These are phyloP conservation scores for Ophiostoma ips DNA, from an alignment of 2,329 filamentous ascomycete species.

Conservation along the genomic window DNA sequence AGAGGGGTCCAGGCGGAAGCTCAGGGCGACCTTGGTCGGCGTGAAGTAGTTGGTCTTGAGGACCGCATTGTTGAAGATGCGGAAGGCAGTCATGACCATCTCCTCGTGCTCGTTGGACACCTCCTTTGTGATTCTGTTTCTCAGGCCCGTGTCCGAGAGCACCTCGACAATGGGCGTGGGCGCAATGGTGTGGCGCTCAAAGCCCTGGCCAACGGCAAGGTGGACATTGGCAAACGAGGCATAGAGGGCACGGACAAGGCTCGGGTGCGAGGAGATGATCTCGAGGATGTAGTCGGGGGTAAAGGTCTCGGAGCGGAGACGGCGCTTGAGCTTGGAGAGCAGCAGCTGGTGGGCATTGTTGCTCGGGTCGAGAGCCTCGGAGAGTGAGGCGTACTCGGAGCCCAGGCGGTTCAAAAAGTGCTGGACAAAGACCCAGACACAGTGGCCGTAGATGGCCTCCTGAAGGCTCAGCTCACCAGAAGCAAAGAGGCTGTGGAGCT, in stretches of 20 bases:
- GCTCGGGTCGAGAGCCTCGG: constrained; percentile 62
- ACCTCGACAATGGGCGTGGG: constrained; percentile 50
- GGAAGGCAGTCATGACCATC: constrained; percentile 96
- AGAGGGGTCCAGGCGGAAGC: constrained; percentile 79
- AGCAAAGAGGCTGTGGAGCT: constrained; percentile 81
- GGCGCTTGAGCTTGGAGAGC: constrained; percentile 86
- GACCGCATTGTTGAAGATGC: constrained; percentile 83
- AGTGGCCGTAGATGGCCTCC: constrained; percentile 94
- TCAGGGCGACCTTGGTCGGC: constrained; percentile 93
- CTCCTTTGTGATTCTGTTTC: constrained; percentile 65
- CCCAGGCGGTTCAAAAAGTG: constrained; percentile 95
- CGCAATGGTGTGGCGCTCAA: constrained; percentile 35
- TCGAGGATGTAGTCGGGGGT: constrained; percentile 96
- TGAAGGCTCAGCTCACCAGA: constrained; percentile 78
- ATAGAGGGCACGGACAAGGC: constrained; percentile 76
- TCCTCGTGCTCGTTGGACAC: constrained; percentile 88
- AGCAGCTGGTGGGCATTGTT: constrained; percentile 80
- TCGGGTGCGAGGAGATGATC: constrained; percentile 85
- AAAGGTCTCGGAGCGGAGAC: constrained; percentile 90
- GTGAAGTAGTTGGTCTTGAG: constrained; percentile 98
- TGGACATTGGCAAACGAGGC: constrained; percentile 84
- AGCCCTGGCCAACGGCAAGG: constrained; percentile 40
- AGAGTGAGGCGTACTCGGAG: constrained; percentile 79
- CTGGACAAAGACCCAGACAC: constrained; percentile 92
- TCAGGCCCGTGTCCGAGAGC: constrained; percentile 59